Evolutionary conservation across 1,284 basidiomycete genomes (phyloP).

Genomic region (Sporisorium graminicola): DNA sequence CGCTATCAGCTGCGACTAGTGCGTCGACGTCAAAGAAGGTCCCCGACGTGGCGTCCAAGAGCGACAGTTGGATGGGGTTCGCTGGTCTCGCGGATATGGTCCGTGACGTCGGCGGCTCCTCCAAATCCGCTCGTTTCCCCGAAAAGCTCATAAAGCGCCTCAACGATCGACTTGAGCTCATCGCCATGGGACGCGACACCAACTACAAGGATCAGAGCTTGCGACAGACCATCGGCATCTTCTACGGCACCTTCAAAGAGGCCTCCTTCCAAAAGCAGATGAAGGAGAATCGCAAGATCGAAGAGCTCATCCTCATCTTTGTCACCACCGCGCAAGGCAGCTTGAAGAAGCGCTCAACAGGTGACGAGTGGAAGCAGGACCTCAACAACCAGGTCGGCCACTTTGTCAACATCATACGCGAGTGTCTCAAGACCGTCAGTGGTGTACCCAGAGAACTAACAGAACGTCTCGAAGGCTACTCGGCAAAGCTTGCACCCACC

Average conservation of each 20-base stretch:
- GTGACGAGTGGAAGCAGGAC: conserved; percentile 88
- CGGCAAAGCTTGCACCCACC: conserved; percentile 76
- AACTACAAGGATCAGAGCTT: conserved; percentile 59
- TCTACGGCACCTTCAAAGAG: conserved; percentile 66
- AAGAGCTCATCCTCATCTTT: conserved; percentile 95
- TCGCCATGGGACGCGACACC: conserved; percentile 66
- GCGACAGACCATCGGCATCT: conserved; percentile 63
- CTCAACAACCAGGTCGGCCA: conserved; percentile 89
- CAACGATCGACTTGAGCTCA: conserved; percentile 62
- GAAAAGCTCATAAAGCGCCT: conserved; percentile 67
- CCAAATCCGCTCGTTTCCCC: conserved; percentile 58
- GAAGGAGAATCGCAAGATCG: conserved; percentile 95
- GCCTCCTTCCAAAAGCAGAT: conserved; percentile 72
- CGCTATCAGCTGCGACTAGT: conserved; percentile 7
- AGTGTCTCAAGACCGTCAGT: conserved; percentile 75
- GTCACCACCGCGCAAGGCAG: conserved; percentile 78
- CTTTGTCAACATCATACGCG: conserved; percentile 86
- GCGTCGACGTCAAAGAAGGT: conserved; percentile 31
- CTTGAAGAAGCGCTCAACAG: conserved; percentile 77
- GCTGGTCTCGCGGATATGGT: conserved; percentile 58
- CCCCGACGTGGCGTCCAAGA: conserved; percentile 23
- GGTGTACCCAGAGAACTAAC: conserved; percentile 80
- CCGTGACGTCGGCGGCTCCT: conserved; percentile 49
- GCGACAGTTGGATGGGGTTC: conserved; percentile 61
- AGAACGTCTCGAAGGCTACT: conserved; percentile 83